A percentile compares a stretch with the other conserved stretches of the same genome.
phyloP scores from a whole-genome alignment of 345 rosid species.

The Ceriops tagal region DNA sequence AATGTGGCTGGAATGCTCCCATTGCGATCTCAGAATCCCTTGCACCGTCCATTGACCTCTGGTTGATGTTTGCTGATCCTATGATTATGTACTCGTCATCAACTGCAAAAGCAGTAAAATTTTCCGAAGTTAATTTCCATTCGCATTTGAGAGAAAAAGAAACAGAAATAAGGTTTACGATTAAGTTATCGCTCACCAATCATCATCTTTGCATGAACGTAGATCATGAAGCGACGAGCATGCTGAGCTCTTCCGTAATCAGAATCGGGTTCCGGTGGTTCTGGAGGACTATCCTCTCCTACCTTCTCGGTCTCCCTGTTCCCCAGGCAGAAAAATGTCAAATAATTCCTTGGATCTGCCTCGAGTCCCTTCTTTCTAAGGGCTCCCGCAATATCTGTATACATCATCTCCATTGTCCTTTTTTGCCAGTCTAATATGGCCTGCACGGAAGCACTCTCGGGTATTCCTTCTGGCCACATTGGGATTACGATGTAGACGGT shows the following conservation, averaged over 20 bases:
- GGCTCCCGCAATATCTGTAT: conserved; percentile 50
- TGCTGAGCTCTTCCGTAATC: conserved; percentile 65
- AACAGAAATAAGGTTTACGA: neutral
- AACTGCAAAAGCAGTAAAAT: conserved; percentile 34
- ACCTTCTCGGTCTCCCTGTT: conserved; percentile 43
- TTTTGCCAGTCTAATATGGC: conserved; percentile 89
- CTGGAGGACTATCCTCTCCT: conserved; percentile 44
- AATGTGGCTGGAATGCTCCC: conserved; percentile 78
- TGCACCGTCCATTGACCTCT: conserved; percentile 87
- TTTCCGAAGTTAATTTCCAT: neutral
- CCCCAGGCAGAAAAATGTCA: conserved; percentile 74
- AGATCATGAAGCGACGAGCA: conserved; percentile 78
- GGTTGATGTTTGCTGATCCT: conserved; percentile 91
- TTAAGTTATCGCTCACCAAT: conserved; percentile 41
- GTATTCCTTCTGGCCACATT: conserved; percentile 84
- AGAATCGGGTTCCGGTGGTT: conserved; percentile 46
- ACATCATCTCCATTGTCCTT: conserved; percentile 93
- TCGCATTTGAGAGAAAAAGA: too few species aligned
- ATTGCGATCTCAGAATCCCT: conserved; percentile 84
- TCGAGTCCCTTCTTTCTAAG: conserved; percentile 35
- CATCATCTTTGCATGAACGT: conserved; percentile 89
- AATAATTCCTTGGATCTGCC: conserved; percentile 57
- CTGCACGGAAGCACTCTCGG: conserved; percentile 62
- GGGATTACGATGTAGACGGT: conserved; percentile 74
- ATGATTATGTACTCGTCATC: conserved; percentile 87